Evolutionary conservation across 2,329 filamentous ascomycete genomes (phyloP).

Genomic region (Aspergillus bombycis): DNA sequence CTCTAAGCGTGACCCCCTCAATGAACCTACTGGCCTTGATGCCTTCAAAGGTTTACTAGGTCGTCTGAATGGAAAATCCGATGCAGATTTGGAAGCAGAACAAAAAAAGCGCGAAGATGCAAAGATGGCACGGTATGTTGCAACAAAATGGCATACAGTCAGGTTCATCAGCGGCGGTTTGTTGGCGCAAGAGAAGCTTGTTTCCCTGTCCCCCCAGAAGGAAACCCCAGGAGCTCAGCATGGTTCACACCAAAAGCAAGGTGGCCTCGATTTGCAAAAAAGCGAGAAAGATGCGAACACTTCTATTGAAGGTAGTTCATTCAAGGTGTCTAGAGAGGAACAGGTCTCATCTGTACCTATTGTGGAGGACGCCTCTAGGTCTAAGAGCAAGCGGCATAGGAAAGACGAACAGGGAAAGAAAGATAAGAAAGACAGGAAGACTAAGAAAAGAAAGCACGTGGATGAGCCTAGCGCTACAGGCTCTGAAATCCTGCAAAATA

Average conservation of each 20-base stretch:
- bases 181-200: constrained; percentile 61
- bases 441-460: constrained; percentile 40
- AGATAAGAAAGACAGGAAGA: constrained; percentile 35
- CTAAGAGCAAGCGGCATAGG: constrained; percentile 13
- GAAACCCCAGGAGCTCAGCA: constrained; percentile 10
- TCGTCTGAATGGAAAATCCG: constrained; percentile 83
- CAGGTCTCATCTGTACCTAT: background rate
- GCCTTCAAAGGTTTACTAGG: constrained; percentile 85
- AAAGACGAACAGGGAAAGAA: constrained; percentile 13
- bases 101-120: constrained; percentile 68
- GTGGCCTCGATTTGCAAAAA: background rate
- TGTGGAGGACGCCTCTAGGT: background rate
- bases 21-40: constrained; percentile 79
- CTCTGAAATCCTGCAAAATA: constrained; percentile 5
- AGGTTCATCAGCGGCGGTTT: constrained; percentile 87
- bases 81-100: constrained; percentile 72
- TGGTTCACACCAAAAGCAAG: background rate
- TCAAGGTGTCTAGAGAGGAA: background rate
- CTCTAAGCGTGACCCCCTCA: constrained; percentile 66
- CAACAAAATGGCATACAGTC: constrained; percentile 76
- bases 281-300: background rate
- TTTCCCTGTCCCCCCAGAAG: constrained; percentile 30
- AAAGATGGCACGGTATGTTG: constrained; percentile 73
- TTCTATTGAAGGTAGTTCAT: background rate
- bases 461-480: constrained; percentile 34